Conservation (phyloP, 1,139 yeast species). For the Candida albicans region DNA sequence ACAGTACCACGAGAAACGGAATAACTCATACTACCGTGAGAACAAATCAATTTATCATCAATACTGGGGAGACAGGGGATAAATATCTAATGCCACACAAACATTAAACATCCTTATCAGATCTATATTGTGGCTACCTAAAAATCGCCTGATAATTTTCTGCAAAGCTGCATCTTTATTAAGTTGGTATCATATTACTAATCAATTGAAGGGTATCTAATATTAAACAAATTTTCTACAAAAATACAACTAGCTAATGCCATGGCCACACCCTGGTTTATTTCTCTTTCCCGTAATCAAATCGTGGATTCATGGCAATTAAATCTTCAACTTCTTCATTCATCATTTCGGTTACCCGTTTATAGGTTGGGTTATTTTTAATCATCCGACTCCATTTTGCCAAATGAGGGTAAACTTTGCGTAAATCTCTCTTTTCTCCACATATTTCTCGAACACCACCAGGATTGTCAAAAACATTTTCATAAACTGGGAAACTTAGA, state of each 20-base stretch:
- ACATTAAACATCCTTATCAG: no score
- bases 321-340: slow-evolving; percentile 25
- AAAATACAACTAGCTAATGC: not conserved
- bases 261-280: not conserved
- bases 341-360: slow-evolving; percentile 31
- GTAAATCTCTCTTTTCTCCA: slow-evolving; percentile 34
- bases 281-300: slow-evolving; percentile 12
- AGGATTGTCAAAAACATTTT: slow-evolving; percentile 44
- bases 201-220: not conserved
- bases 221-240: not conserved
- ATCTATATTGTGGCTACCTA: no score
- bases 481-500: slow-evolving; percentile 45
- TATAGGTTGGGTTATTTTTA: slow-evolving; percentile 29
- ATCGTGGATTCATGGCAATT: slow-evolving; percentile 15
- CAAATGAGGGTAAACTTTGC: slow-evolving; percentile 29
- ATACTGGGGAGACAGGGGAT: no score
- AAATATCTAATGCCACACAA: no score
- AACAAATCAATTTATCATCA: no score
- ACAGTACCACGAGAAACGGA: no score
- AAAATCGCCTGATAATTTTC: no score
- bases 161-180: no score
- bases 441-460: slow-evolving; percentile 36
- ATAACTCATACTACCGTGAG: no score
- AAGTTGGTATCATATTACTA: no score
- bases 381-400: slow-evolving; percentile 43